These are phyloP conservation scores for Helianthus tuberosus DNA, from an alignment of 129 eudicot species.

Conservation along the genomic window DNA sequence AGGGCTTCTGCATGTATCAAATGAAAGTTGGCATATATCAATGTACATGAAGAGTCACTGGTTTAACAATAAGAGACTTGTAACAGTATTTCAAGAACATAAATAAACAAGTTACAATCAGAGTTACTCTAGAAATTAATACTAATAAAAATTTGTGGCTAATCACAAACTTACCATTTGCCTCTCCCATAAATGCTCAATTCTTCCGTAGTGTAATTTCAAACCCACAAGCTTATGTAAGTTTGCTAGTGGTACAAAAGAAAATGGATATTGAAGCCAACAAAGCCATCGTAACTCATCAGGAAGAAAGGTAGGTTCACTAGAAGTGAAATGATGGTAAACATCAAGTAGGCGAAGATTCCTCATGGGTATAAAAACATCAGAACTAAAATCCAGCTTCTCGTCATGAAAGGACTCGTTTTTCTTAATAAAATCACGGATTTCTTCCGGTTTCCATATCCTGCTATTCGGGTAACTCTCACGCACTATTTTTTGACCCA, in stretches of 20 bases:
- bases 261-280: neutral
- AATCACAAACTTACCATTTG: neutral
- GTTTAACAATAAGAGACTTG: no score
- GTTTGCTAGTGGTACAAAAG: neutral
- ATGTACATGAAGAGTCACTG: no score
- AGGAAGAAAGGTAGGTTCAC: neutral
- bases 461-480: no score
- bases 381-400: neutral
- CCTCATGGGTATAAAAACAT: neutral
- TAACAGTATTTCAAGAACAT: neutral
- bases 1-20: no score
- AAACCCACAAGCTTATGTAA: neutral
- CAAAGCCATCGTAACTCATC: neutral
- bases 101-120: neutral
- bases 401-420: neutral
- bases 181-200: neutral
- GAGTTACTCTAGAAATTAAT: neutral
- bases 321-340: neutral
- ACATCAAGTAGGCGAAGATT: conserved; percentile 7
- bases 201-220: neutral
- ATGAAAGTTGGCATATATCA: no score
- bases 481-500: no score
- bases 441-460: neutral
- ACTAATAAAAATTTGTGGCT: neutral
- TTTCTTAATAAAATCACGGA: neutral